Base-by-base conservation (phyloP, 1,284 basidiomycete genomes). In the Lignosus rhinocerotis region DNA sequence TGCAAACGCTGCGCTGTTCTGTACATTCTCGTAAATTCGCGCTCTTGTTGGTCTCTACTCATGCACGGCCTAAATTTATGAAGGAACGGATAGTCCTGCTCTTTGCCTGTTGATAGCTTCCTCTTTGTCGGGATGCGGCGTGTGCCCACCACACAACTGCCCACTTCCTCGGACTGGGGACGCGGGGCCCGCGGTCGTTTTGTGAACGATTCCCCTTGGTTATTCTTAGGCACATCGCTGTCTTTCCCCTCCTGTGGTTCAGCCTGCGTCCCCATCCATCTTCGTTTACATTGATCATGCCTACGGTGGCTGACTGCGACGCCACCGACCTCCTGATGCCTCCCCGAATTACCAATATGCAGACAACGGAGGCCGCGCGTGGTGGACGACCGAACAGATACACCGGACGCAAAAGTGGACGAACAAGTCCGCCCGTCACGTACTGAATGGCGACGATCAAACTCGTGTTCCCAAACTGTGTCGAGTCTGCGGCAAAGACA, bases 41-140 rank as follows among this genome's bases (percentile, higher is more conserved):
- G 21, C 14, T 51, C 30, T 39, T 44, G 30, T 34, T 47, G 34
- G 31, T 51, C 33, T 49, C 55, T 53, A 41, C 52, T 51, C 45
- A 50, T 56, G 56, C 56, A 59, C 47, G 62, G 36, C 59, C 56
- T 64, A 58, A 49, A 59, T 48, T 58, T 56, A 58, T 46, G 48
- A 50, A 56, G 58, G 61, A 52, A 59, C 59, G 55, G 59, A 61
- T 64, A 64, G 60, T 64, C 59, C 54, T 53, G 52, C 55, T 56
- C 54, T 51, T 64, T 64, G 59, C 62, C 60, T 64, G 25, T 61
- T 59, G 53, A 56, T 56, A 58, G 62, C 55, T 64, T 64, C 62
- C 62, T 64, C 34, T 51, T 43, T 43, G 44, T 58, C 59, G 62
- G 55, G 25, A 41, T 54, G 52, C 31, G 52, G 47, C 52, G 25